A percentile compares a stretch with the other conserved stretches of the same genome.
These are phyloP conservation scores for Crithidia thermophila DNA, from an alignment of 208 protist species.

Conservation along the genomic window DNA sequence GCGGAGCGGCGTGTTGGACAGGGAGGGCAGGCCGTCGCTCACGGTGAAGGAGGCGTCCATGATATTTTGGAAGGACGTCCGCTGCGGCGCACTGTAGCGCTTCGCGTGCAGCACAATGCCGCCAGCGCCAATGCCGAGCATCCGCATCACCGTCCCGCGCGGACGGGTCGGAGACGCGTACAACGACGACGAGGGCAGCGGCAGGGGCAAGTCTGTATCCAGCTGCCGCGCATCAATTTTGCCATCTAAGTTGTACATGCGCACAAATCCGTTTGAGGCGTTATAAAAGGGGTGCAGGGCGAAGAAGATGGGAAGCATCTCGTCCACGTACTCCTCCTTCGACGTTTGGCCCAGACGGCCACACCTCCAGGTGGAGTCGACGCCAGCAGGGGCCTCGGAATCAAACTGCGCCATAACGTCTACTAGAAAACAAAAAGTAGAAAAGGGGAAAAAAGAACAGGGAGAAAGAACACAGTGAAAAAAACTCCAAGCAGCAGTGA, in stretches of 20 bases:
- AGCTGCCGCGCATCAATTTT: constrained; percentile 1
- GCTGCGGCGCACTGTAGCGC: constrained; percentile 30
- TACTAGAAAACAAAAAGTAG: not conserved
- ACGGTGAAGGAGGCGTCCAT: constrained; percentile 13
- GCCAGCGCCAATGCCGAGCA: constrained; percentile 50
- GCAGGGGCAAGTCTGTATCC: not conserved
- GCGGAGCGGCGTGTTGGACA: not conserved
- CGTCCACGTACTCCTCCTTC: constrained; percentile 10
- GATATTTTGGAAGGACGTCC: not conserved
- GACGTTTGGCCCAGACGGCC: not conserved
- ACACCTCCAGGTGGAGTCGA: not conserved
- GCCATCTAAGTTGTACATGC: not conserved
- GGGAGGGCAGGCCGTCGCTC: constrained; percentile 4
- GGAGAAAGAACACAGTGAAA: constrained; percentile 6
- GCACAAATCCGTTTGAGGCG: constrained; percentile 1
- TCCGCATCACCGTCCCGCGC: constrained; percentile 18
- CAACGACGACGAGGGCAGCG: not conserved
- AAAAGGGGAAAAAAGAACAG: not conserved
- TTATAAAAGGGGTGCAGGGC: constrained; percentile 25
- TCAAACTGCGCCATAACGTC: constrained; percentile 51
- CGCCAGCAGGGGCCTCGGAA: constrained; percentile 6
- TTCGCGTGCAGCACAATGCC: constrained; percentile 45
- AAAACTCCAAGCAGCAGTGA: not conserved
- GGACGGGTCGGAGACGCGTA: not conserved
- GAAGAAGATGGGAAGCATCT: constrained; percentile 8